Conservation (phyloP, 495 filamentous ascomycete species). For the Cercophora scortea region DNA sequence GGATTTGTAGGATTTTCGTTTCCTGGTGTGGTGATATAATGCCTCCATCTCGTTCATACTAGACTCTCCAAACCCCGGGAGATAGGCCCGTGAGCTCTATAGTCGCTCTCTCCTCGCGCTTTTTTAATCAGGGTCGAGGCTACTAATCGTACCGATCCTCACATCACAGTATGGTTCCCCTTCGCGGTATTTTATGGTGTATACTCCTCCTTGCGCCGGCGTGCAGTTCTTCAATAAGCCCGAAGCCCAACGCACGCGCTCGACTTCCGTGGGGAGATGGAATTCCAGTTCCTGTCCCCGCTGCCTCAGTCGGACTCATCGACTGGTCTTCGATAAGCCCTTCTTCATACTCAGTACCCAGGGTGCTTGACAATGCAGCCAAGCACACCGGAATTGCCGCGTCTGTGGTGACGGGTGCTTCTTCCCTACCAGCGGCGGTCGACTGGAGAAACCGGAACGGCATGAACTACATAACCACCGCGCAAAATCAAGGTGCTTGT, state of each 20-base stretch:
- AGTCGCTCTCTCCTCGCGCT: no score
- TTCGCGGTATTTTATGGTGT: no score
- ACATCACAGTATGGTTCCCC: no score
- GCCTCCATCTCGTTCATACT: no score
- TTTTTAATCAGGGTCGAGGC: no score
- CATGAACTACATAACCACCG: not conserved
- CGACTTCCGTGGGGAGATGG: not conserved
- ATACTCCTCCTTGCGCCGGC: no score
- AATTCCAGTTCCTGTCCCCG: not conserved
- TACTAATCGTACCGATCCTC: no score
- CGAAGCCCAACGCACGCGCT: not conserved
- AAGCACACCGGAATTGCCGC: not conserved
- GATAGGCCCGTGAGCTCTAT: no score
- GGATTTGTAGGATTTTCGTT: no score
- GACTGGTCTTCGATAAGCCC: not conserved
- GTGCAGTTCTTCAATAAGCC: not conserved
- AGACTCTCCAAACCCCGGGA: no score
- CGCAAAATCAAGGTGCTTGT: slow-evolving; percentile 14
- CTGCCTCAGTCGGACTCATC: not conserved
- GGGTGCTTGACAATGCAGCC: not conserved
- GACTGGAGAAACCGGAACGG: not conserved
- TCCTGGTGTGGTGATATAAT: no score
- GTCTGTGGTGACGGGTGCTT: no score
- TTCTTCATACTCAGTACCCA: not conserved
- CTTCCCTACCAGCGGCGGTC: not conserved